phyloP scores from a whole-genome alignment of 306 rosid species.

The apple (Malus domestica) region DNA sequence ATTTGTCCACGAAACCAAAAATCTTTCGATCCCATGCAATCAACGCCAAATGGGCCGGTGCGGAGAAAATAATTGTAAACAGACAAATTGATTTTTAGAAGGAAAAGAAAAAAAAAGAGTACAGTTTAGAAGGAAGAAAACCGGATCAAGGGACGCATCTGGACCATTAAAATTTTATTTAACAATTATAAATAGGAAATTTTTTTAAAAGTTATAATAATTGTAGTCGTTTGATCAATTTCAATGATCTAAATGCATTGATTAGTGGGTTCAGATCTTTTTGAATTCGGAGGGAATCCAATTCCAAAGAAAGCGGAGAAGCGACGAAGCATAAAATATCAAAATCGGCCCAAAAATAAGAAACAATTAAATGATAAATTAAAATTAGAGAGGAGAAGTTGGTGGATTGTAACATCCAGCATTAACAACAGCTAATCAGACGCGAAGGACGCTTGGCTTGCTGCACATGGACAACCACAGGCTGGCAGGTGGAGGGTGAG shows the following conservation, averaged over 20 bases:
- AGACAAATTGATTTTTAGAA: too few species aligned
- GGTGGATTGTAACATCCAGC: neutral
- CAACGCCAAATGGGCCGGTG: too few species aligned
- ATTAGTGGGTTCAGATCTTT: too few species aligned
- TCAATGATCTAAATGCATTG: rapidly evolving
- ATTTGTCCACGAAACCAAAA: too few species aligned
- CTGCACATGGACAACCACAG: constrained; percentile 12
- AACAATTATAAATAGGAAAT: rapidly evolving
- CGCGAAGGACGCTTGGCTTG: neutral
- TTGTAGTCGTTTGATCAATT: too few species aligned
- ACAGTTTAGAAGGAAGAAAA: too few species aligned
- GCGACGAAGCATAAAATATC: neutral
- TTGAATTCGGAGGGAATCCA: rapidly evolving
- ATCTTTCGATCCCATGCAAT: too few species aligned
- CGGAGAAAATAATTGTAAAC: too few species aligned
- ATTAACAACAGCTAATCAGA: constrained; percentile 8
- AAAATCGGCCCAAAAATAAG: neutral
- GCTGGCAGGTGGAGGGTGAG: neutral
- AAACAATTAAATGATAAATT: neutral
- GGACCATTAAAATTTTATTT: too few species aligned
- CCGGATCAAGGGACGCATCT: too few species aligned
- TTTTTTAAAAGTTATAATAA: rapidly evolving
- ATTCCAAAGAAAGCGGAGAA: too few species aligned
- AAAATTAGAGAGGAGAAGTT: neutral
- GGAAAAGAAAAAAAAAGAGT: neutral